Evolutionary conservation across 768 basidiomycete genomes (phyloP).

Genomic region (Mycena sanguinolenta): DNA sequence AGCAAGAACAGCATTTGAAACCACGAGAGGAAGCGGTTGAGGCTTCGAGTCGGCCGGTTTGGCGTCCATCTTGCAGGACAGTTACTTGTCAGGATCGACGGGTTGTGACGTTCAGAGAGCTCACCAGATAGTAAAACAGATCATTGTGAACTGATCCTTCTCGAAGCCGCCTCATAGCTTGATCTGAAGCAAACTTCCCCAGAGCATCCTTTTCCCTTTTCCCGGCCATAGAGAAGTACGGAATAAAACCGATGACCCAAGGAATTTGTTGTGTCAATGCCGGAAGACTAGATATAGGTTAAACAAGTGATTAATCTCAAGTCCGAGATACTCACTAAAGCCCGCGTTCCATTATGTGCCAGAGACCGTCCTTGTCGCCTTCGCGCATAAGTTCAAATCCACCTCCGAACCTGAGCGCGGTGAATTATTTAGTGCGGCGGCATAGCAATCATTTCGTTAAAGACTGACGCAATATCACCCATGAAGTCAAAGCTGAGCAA

Average conservation of each 20-base stretch:
- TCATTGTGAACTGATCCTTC: constrained; percentile 5
- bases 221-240: no score
- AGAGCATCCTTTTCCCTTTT: no score
- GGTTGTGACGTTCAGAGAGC: background rate
- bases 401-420: constrained; percentile 18
- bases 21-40: constrained; percentile 13
- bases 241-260: no score
- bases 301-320: no score
- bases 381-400: constrained; percentile 32
- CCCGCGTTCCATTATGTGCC: constrained; percentile 21
- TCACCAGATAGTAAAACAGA: constrained; percentile 28
- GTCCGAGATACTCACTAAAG: constrained; percentile 3
- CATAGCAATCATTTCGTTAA: no score
- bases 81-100: background rate
- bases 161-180: no score
- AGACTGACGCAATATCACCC: constrained; percentile 29
- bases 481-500: constrained; percentile 25
- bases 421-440: background rate
- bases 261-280: no score
- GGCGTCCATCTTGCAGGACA: background rate
- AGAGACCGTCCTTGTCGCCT: constrained; percentile 25
- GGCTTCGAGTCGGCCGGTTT: background rate
- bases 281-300: no score
- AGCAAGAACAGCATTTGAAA: constrained; percentile 40
- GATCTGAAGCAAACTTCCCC: no score